Evolutionary conservation across 2,329 filamentous ascomycete genomes (phyloP), one percentile per base, ranked within the genome.

Genomic region (Colletotrichum agaves): DNA sequence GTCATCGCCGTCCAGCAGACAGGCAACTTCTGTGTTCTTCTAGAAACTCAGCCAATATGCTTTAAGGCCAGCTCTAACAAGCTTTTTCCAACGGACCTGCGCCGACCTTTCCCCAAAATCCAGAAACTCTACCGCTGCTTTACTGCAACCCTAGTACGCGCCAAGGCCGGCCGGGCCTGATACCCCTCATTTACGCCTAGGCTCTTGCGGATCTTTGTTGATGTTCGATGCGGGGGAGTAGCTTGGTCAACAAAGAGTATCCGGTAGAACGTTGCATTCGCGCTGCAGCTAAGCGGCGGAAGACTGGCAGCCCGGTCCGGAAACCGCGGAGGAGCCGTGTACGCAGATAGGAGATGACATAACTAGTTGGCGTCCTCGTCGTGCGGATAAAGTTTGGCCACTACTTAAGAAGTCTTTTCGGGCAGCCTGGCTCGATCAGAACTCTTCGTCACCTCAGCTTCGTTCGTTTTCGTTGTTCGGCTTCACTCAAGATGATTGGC

Each of bases 201-300:
- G 27, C 27, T 27, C 27, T 27, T 7, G 8, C 27, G 27, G 27
- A 27, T 4, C 27, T 27, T 27, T 27, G n/a, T 7, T 27, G 27
- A 13, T 37, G 35, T 37, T 37, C 35, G 35, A 15, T 37, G 35
- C 35, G 35, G 35, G 27, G 35, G 35, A 21, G 17, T 46, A 13
- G 43, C n/a, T n/a, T 19, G 43, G n/a, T n/a, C 27, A 19, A n/a
- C 4, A n/a, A 37, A 37, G 35, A 37, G 1, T 39, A 41, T 61
- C 35, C 33, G 33, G 35, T n/a, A 19, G 46, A 50, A 35, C 58
- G 60, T 62, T 62, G 39, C 60, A 62, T 46, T 49, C 21, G 27
- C 21, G 35, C 33, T 52, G 58, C 46, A 31, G 35, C 23, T 19
- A 56, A 56, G 60, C 49, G 50, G 61, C 50, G 61, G 61, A 63